Conservation (phyloP, 495 filamentous ascomycete genomes). For the Chaetomidium leptoderma region DNA sequence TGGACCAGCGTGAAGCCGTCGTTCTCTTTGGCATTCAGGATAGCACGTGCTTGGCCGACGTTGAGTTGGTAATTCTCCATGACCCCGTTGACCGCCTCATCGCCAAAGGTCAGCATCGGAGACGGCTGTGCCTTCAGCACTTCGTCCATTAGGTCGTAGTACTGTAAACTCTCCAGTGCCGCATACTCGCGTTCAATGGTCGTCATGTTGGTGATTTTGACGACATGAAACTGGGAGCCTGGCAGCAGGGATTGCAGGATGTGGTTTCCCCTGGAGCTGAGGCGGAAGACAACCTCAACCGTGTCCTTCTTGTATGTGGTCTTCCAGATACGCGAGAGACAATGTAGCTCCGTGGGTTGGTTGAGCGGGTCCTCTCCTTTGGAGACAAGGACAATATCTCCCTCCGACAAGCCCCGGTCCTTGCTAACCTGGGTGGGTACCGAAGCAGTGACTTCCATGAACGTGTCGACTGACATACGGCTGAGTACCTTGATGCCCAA, state of each 20-base stretch:
- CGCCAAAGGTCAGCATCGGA: conserved; percentile 71
- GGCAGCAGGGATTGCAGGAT: conserved; percentile 48
- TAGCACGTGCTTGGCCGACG: conserved; percentile 83
- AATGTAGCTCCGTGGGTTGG: conserved; percentile 63
- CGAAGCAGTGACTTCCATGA: conserved; percentile 81
- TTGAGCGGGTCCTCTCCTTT: conserved; percentile 61
- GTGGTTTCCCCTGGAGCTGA: conserved; percentile 56
- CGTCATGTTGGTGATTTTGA: conserved; percentile 80
- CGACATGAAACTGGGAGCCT: conserved; percentile 62
- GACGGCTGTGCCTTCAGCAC: conserved; percentile 84
- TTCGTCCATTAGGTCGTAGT: conserved; percentile 92
- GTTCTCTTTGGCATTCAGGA: conserved; percentile 86
- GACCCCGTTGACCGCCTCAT: conserved; percentile 61
- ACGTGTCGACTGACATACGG: conserved; percentile 83
- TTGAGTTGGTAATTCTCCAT: conserved; percentile 79
- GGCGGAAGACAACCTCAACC: conserved; percentile 77
- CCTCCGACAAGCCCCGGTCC: conserved; percentile 70
- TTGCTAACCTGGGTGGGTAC: conserved; percentile 66
- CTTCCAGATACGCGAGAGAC: conserved; percentile 76
- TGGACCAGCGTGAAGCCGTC: conserved; percentile 95
- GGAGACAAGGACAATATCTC: conserved; percentile 83
- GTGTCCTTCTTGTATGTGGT: conserved; percentile 73
- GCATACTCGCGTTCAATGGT: conserved; percentile 94
- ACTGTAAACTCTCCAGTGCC: conserved; percentile 80
- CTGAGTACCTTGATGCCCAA: conserved; percentile 82